These are phyloP conservation scores for Aspergillus viridinutans DNA, from an alignment of 2,329 filamentous ascomycete genomes.

Conservation along the genomic window DNA sequence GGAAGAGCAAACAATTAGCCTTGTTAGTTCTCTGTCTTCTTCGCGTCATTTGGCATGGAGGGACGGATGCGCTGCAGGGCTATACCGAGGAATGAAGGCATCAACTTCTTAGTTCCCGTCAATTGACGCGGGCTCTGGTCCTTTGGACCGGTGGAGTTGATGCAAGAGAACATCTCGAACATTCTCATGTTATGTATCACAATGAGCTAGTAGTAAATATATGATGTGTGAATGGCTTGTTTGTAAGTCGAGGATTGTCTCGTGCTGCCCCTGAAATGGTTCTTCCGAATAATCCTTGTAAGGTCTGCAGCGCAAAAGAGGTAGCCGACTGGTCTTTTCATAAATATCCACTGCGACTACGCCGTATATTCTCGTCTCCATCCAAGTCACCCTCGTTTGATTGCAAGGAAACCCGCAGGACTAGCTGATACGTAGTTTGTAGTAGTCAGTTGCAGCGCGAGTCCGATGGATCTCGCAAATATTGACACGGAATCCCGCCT, in stretches of 20 bases:
- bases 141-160: conserved; percentile 28
- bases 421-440: neutral
- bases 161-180: conserved; percentile 41
- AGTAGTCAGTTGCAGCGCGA: neutral
- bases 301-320: neutral
- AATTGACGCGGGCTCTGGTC: conserved; percentile 11
- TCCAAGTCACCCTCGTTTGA: neutral
- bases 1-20: conserved; percentile 53
- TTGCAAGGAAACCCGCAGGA: neutral
- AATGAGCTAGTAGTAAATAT: neutral
- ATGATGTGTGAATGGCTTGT: neutral
- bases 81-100: conserved; percentile 35
- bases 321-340: neutral
- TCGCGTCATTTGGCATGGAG: conserved; percentile 11
- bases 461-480: neutral
- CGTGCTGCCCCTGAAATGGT: neutral
- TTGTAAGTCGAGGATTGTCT: neutral
- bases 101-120: conserved; percentile 26
- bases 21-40: conserved; percentile 22
- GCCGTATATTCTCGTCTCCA: neutral
- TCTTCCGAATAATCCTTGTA: neutral
- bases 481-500: neutral
- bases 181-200: conserved; percentile 16
- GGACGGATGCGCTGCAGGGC: conserved; percentile 14
- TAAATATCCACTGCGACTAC: neutral